A percentile compares a stretch with the other conserved stretches of the same genome.
These are phyloP conservation scores for Monosporascus sp. DNA, from an alignment of 2,329 filamentous ascomycete species.

Conservation along the genomic window DNA sequence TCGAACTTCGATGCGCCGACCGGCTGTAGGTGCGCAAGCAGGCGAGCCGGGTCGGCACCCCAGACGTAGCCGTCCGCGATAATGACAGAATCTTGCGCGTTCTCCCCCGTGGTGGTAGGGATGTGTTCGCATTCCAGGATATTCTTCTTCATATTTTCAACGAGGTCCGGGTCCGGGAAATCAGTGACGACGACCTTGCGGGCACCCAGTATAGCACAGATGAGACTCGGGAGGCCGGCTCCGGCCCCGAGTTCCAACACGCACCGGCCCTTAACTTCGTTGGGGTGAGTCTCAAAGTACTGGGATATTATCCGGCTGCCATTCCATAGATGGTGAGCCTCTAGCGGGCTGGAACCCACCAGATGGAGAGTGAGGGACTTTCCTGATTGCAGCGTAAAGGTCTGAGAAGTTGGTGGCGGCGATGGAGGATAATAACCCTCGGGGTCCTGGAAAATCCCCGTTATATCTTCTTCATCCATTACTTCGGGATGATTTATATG, in stretches of 20 bases:
- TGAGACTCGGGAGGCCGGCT: slow-evolving; percentile 76
- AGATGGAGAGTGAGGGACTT: slow-evolving; percentile 65
- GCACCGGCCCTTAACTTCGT: slow-evolving; percentile 60
- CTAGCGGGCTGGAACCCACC: slow-evolving; percentile 82
- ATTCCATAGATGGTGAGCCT: slow-evolving; percentile 91
- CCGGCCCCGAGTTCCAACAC: slow-evolving; percentile 88
- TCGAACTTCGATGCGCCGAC: slow-evolving; percentile 55
- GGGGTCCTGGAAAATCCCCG: slow-evolving; percentile 69
- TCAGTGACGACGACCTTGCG: slow-evolving; percentile 74
- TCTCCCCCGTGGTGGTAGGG: slow-evolving; percentile 13
- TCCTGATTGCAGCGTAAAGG: slow-evolving; percentile 65
- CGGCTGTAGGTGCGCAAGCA: slow-evolving; percentile 55
- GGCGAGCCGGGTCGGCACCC: slow-evolving; percentile 59
- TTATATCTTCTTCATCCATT: slow-evolving; percentile 16
- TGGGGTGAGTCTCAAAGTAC: slow-evolving; percentile 69
- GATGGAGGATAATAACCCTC: slow-evolving; percentile 75
- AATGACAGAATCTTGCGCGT: slow-evolving; percentile 33
- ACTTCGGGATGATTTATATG: slow-evolving; percentile 1
- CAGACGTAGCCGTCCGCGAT: slow-evolving; percentile 74
- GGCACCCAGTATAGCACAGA: slow-evolving; percentile 70
- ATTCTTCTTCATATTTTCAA: slow-evolving; percentile 75
- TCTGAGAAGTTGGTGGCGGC: slow-evolving; percentile 67
- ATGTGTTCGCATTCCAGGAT: slow-evolving; percentile 52
- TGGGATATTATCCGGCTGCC: slow-evolving; percentile 72
- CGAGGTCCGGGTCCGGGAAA: slow-evolving; percentile 80